Conservation (phyloP, 208 protist species). For the Kentomonas sorsogonicus region DNA sequence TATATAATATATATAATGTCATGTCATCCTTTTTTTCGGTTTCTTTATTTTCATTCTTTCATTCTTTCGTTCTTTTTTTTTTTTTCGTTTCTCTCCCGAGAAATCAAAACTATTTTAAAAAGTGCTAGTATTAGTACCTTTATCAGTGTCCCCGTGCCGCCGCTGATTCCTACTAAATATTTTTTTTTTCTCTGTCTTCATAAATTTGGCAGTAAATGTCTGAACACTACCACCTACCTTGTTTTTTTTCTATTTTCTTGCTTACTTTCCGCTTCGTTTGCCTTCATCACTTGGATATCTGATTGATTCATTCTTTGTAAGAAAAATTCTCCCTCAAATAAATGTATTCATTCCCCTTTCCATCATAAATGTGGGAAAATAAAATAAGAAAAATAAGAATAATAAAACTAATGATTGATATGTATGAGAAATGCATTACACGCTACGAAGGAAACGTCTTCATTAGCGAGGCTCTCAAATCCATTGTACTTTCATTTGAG, state of each 20-base stretch:
- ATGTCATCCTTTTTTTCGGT: constrained; percentile 3
- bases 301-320: neutral
- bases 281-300: neutral
- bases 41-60: constrained; percentile 13
- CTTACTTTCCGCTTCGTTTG: constrained; percentile 11
- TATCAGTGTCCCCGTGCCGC: neutral
- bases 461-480: too few species aligned
- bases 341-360: constrained; percentile 4
- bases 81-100: constrained; percentile 1
- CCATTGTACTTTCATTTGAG: too few species aligned
- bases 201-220: too few species aligned
- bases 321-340: neutral
- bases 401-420: too few species aligned
- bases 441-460: too few species aligned
- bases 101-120: constrained; percentile 1
- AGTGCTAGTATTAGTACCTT: neutral
- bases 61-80: constrained; percentile 5
- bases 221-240: neutral
- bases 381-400: too few species aligned
- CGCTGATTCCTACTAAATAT: neutral
- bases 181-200: constrained; percentile 1
- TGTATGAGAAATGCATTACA: too few species aligned
- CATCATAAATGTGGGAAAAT: too few species aligned
- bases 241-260: constrained; percentile 8
- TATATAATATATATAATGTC: neutral